Conservation (phyloP, 1,284 basidiomycete species). For the Trichosporon ovoides region DNA sequence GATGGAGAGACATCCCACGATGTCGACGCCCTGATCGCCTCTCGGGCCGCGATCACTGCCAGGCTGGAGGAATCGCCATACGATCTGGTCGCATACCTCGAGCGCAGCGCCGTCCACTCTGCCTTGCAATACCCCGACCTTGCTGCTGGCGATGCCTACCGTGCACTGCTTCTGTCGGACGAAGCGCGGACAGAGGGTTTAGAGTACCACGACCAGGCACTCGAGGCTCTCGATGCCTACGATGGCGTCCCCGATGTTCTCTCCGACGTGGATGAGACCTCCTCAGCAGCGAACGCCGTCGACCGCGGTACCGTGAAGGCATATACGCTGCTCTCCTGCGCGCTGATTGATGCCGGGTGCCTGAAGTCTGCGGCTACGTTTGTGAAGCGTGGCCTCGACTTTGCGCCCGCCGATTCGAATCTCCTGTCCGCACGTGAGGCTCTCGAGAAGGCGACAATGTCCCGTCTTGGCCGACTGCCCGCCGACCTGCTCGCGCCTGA, state of each 20-base stretch:
- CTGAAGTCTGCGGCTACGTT: constrained; percentile 13
- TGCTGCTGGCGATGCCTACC: constrained; percentile 16
- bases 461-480: neutral
- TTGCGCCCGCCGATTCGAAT: neutral
- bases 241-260: neutral
- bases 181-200: constrained; percentile 11
- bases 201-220: constrained; percentile 13
- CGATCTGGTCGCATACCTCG: constrained; percentile 13
- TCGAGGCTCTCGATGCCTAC: constrained; percentile 7
- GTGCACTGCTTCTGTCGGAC: constrained; percentile 16
- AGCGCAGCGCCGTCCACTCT: neutral
- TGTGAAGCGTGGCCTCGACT: constrained; percentile 10
- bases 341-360: constrained; percentile 10
- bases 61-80: constrained; percentile 9
- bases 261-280: neutral
- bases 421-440: neutral
- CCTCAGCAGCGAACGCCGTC: neutral
- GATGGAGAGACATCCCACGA: neutral
- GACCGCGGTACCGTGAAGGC: constrained; percentile 1
- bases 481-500: constrained; percentile 1
- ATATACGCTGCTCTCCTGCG: constrained; percentile 11
- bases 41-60: neutral
- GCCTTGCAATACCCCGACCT: constrained; percentile 16
- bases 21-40: neutral
- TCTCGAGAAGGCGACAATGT: neutral